Evolutionary conservation across 805 yeast species (phyloP), one percentile per base, ranked within the genome.

Genomic region (Allodekkera sacchari): DNA sequence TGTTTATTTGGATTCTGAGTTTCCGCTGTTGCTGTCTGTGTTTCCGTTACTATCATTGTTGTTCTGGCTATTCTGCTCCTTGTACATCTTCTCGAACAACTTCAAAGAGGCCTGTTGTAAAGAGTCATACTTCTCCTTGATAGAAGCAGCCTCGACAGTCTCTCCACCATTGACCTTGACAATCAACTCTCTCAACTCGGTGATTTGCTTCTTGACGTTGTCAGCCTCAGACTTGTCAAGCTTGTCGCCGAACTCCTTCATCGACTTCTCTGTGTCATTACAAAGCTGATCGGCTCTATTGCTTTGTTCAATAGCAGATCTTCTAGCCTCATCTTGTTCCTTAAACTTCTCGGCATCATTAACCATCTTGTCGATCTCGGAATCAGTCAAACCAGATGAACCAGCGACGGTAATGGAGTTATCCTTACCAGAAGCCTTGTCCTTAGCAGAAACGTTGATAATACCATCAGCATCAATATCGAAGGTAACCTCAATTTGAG

Each of bases 401-500:
- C 78, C 79, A n/a, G 77, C 71, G 18, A 78, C 83, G 18, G 78
- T 74, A 32, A 82, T 77, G 22, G 85, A 77, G 42, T 80, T 78
- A 52, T 74, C 87, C 65, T 74, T 71, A 48, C 83, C 82, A 28
- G 87, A 76, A 37, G 83, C 79, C 60, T 75, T 74, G 56, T 83
- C 94, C 54, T 71, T 70, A 18, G 94, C 94, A 48, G 81, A 71
- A 28, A 83, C 92, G 57, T 83, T 81, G 55, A 83, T 77, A 31
- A 74, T 74, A 41, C 96, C 96, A 64, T 87, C 96, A 44, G 96
- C 94, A 63, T 87, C 96, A 57, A 87, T 83, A 66, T 88, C 96
- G 60, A 87, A 87, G 41, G 95, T 74, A 59, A 87, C 96, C 70
- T 83, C 94, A 55, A 83, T 82, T 69, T 83, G 94, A 45, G 94